Base-by-base conservation (phyloP, 345 rosid genomes). In the Moringa oleifera region DNA sequence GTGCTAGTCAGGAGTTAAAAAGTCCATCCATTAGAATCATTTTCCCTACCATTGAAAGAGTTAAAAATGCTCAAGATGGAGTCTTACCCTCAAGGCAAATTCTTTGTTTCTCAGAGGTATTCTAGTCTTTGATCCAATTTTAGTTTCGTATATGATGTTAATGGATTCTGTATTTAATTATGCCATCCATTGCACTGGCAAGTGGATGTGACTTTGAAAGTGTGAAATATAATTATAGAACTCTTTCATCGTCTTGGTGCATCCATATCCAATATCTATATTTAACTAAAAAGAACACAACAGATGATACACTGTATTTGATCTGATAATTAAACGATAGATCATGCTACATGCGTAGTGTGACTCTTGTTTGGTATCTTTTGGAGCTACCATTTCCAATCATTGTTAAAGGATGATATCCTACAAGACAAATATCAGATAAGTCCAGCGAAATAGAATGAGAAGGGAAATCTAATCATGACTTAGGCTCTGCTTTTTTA, bases 91-190 rank as follows among this genome's bases (percentile, higher is more conserved):
- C 93, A 59, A 83, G 73, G 64, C 81, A 71, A 62, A 65, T 92
- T 66, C 93, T 92, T 75, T 92, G 93, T 75, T 89, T 92, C 76
- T 80, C 97, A 1, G 98, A 92, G 94, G 95, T 92, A 85, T 61
- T 20, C 19, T 21, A 23, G 56, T 45, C 58, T 65, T 24, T 52
- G 45, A 53, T 59, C 51, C 20, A 33, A 51, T 20, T 36, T 28
- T 56, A 12, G 25, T 49, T 12, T 64, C 49, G 18, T 10, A 1
- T 6, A 51, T 20, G 54, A 51, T 0, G 22, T 13, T 18, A 51
- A 5, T 51, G 22, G 54, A 51, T 51, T 51, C 54, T 19, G 54
- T 51, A 51, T 51, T 17, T 47, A 28, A 8, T 2, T 28, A 15
- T 41, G 47, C 12, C 12, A 4, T 41, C 9, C 2, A 41, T 41